Percentiles rank a stretch among this genome's conserved stretches.
Conservation (phyloP, 2,329 filamentous ascomycete species). For the Sporothrix variecibatus region DNA sequence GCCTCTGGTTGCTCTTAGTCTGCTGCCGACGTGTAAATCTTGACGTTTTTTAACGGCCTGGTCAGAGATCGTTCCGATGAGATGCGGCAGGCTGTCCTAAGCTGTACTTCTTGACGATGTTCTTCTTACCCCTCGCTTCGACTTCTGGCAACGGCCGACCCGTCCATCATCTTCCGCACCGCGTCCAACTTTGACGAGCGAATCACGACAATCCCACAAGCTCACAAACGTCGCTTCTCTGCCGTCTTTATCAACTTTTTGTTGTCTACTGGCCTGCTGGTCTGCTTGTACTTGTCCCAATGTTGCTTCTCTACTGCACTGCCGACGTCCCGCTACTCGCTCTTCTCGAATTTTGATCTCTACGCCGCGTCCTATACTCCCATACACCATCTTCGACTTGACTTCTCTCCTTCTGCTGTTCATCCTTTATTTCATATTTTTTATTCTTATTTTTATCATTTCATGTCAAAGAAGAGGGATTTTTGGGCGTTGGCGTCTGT, state of each 20-base stretch:
- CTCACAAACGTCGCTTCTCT: neutral
- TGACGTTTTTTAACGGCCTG: neutral
- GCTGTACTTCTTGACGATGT: neutral
- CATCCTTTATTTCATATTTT: neutral
- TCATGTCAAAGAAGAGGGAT: neutral
- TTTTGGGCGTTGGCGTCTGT: conserved; percentile 22
- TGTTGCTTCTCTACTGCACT: neutral
- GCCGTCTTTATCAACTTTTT: neutral
- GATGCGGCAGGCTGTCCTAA: neutral
- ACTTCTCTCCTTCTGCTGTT: neutral
- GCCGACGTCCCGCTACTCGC: neutral
- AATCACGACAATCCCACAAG: neutral
- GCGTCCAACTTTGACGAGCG: neutral
- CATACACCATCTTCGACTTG: neutral
- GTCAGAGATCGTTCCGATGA: neutral
- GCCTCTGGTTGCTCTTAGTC: neutral
- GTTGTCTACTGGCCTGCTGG: neutral
- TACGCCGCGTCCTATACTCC: neutral
- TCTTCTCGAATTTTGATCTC: neutral
- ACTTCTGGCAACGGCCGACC: neutral
- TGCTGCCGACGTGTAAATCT: too few species aligned
- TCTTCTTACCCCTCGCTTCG: neutral
- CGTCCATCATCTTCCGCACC: neutral
- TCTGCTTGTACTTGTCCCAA: neutral
- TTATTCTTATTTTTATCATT: neutral